Percentiles rank a stretch among this genome's conserved stretches.
Evolutionary conservation across 495 filamentous ascomycete genomes (phyloP).

Genomic region (Aspergillus haitiensis): DNA sequence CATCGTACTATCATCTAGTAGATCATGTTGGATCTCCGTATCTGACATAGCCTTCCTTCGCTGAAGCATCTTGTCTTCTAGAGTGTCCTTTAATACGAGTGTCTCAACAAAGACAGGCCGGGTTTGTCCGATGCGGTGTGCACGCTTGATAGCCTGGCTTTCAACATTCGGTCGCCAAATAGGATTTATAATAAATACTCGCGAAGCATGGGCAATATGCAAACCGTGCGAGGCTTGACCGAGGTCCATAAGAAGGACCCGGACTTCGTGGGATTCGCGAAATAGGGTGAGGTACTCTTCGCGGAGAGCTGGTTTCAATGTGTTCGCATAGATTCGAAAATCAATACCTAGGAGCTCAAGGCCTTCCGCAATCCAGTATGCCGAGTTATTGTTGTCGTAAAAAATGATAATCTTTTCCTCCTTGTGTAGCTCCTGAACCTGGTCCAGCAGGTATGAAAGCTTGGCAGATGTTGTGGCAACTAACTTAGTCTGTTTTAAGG

Average conservation of each 20-base stretch:
- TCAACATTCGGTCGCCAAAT: constrained; percentile 84
- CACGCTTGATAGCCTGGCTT: constrained; percentile 89
- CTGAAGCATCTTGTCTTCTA: constrained; percentile 82
- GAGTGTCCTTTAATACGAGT: constrained; percentile 72
- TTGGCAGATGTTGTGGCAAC: constrained; percentile 84
- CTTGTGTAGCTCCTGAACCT: constrained; percentile 62
- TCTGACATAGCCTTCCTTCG: constrained; percentile 75
- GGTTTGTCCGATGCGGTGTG: constrained; percentile 83
- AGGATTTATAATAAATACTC: constrained; percentile 91
- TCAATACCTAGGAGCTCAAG: constrained; percentile 75
- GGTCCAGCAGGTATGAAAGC: constrained; percentile 78
- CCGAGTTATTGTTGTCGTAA: constrained; percentile 83
- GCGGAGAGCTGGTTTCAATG: constrained; percentile 57
- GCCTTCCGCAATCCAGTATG: constrained; percentile 78
- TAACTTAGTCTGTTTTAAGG: constrained; percentile 61
- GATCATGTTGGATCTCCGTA: constrained; percentile 63
- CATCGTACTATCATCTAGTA: constrained; percentile 77
- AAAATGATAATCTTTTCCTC: constrained; percentile 89
- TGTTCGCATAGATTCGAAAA: constrained; percentile 80
- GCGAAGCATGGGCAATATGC: constrained; percentile 75
- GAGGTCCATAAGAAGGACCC: constrained; percentile 88
- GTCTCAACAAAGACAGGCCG: constrained; percentile 84
- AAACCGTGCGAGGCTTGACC: constrained; percentile 83
- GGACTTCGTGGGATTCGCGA: constrained; percentile 59
- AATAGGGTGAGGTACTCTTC: constrained; percentile 77